phyloP scores from a whole-genome alignment of 176 grass and related monocot genomes.

The Sorghum bicolor region DNA sequence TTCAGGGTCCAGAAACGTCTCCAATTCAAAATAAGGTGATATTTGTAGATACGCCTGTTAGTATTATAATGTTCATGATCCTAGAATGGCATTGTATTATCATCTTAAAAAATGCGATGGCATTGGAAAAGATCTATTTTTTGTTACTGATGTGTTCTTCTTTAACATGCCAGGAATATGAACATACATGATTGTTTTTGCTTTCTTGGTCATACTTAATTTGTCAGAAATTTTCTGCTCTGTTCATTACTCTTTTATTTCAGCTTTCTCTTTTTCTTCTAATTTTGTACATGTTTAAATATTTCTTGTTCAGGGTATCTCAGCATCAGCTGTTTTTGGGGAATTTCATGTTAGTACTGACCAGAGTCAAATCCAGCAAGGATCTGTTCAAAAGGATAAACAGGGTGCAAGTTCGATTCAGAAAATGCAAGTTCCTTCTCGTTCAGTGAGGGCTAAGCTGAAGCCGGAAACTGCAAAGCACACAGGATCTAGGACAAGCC shows the following conservation, averaged over 20 bases:
- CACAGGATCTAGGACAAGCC: constrained; percentile 26
- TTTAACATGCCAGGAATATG: constrained; percentile 7
- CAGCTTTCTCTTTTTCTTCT: constrained; percentile 9
- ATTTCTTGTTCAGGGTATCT: constrained; percentile 40
- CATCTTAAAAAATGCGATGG: not conserved
- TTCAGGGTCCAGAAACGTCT: constrained; percentile 23
- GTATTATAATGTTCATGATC: constrained; percentile 20
- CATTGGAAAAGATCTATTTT: not conserved
- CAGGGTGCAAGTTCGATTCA: constrained; percentile 8
- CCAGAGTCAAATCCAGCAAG: constrained; percentile 38
- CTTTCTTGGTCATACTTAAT: not conserved
- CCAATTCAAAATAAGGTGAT: constrained; percentile 49
- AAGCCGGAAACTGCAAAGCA: constrained; percentile 34
- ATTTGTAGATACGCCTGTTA: not conserved
- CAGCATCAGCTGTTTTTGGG: constrained; percentile 16
- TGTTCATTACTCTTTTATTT: constrained; percentile 4
- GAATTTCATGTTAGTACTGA: constrained; percentile 21
- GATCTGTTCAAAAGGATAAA: constrained; percentile 10
- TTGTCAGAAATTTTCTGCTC: constrained; percentile 14
- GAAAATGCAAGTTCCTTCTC: constrained; percentile 22
- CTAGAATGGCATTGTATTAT: not conserved
- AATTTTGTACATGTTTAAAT: constrained; percentile 6
- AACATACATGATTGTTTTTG: constrained; percentile 11
- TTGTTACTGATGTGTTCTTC: not conserved
- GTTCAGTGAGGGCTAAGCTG: constrained; percentile 25